A percentile compares a stretch with the other conserved stretches of the same genome.
Conservation (phyloP, 805 yeast genomes). For the Yamadazyma olivae region DNA sequence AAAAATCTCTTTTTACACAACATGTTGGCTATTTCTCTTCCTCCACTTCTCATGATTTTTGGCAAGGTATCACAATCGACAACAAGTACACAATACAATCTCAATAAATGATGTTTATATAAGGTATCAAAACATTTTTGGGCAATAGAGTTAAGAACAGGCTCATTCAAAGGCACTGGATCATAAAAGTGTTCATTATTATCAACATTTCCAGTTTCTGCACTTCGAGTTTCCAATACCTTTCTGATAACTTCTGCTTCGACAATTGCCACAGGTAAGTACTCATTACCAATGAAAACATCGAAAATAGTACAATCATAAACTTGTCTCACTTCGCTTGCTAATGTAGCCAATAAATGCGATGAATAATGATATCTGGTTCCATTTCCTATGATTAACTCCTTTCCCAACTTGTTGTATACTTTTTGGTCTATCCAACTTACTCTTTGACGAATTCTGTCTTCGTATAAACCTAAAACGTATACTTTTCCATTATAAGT, state of each 20-base stretch:
- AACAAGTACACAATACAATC: conserved; percentile 77
- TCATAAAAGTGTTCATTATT: conserved; percentile 21
- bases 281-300: conserved; percentile 71
- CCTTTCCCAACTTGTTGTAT: conserved; percentile 23
- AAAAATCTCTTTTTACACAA: conserved; percentile 72
- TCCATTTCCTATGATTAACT: conserved; percentile 34
- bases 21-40: conserved; percentile 91
- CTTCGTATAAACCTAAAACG: conserved; percentile 87
- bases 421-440: conserved; percentile 60
- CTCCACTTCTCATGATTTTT: conserved; percentile 77
- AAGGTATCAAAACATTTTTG: conserved; percentile 42
- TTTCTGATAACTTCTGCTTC: conserved; percentile 58
- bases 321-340: conserved; percentile 74
- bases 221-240: conserved; percentile 22
- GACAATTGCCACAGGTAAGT: conserved; percentile 78
- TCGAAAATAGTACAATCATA: conserved; percentile 93
- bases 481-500: conserved; percentile 82
- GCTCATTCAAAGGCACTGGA: conserved; percentile 43
- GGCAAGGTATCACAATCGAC: conserved; percentile 82
- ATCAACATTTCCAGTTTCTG: conserved; percentile 13
- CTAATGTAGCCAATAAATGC: conserved; percentile 81
- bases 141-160: conserved; percentile 41
- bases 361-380: conserved; percentile 77
- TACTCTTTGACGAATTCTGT: conserved; percentile 75
- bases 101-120: conserved; percentile 57